Evolutionary conservation across 495 filamentous ascomycete genomes (phyloP), one percentile per base, ranked within the genome.

Genomic region (Xylaria telfairii): DNA sequence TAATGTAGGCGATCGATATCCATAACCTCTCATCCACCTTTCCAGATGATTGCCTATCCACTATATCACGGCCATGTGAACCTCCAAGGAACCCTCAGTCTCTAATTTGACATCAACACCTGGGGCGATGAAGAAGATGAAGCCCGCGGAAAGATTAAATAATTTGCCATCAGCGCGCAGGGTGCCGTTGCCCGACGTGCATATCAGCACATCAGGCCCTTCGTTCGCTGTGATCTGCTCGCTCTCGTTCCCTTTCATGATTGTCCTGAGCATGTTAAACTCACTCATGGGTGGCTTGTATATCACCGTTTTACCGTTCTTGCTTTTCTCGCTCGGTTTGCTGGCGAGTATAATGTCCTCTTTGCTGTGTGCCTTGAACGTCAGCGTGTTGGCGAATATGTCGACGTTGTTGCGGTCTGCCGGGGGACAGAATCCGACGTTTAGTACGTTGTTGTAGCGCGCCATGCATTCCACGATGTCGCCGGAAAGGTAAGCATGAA

Each of bases 401-500:
- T 92, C 88, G 51, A 89, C 83, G 65, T 80, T 87, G 69, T 92
- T 86, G 37, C 90, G 83, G 30, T 91, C 86, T 0, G 87, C 82
- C 0, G 82, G 83, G 1, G 91, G 91, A 74, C 91, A 93, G 83
- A 94, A 93, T 0, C 92, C 92, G 4, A 86, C 87, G 71, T 92
- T 92, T 15, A 94, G 83, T 30, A 95, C 92, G 65, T 95, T 93
- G 80, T 95, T 91, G 41, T 87, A 91, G 26, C 92, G 88, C 3
- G 92, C 92, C 92, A 96, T 95, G 81, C 92, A 94, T 77, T 95
- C 92, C 67, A 96, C 88, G 59, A 95, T 93, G 78, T 94, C 90
- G 0, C 93, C 93, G 54, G 87, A 86, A 3, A 95, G 78, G 76
- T 94, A 94, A 1, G 92, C 92, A 73, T 95, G 91, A 65, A 94